Evolutionary conservation across 306 rosid genomes (phyloP), one percentile per base, ranked within the genome.

Genomic region (Acacia acuminata): DNA sequence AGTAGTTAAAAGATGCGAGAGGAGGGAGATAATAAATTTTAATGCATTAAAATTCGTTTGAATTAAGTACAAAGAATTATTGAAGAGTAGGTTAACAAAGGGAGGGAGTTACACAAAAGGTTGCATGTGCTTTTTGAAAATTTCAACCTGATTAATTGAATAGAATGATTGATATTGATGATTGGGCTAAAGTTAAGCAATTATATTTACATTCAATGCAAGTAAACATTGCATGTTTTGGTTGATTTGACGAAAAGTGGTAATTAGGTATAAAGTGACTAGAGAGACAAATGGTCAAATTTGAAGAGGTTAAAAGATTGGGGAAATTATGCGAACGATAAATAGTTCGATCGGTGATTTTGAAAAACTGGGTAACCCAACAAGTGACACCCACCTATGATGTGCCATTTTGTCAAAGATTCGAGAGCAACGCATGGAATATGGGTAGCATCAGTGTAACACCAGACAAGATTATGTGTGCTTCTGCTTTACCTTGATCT

Each of bases 321-420:
- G 50, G 66, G 51, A 82, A 77, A 56, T 48, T 2, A 85, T 53
- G 63, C 71, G 67, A 79, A 61, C 58, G 60, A 78, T 12, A 13
- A 61, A 25, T 32, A 79, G 88, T 85, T 58, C 83, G 80, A 84
- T n/a, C n/a, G 81, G 71, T 22, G 27, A 55, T 20, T 20, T 53
- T 79, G 71, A 43, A 85, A 79, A 67, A 9, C 4, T 81, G 24
- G 82, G 58, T 83, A 87, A 77, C 85, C 82, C 68, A 70, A 81
- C 48, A 72, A 58, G 58, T 20, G 67, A 77, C 60, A 83, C 50
- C 88, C 63, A 86, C 76, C 79, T 32, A 81, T 77, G 63, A 72
- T 50, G 64, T 75, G 27, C 12, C 55, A 77, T 22, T 84, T 89
- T 89, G 90, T 89, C 93, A 89, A 90, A 85, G 89, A 92, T 89